Conservation (phyloP, 352 stramenopile species). For the Phytopythium vexans region DNA sequence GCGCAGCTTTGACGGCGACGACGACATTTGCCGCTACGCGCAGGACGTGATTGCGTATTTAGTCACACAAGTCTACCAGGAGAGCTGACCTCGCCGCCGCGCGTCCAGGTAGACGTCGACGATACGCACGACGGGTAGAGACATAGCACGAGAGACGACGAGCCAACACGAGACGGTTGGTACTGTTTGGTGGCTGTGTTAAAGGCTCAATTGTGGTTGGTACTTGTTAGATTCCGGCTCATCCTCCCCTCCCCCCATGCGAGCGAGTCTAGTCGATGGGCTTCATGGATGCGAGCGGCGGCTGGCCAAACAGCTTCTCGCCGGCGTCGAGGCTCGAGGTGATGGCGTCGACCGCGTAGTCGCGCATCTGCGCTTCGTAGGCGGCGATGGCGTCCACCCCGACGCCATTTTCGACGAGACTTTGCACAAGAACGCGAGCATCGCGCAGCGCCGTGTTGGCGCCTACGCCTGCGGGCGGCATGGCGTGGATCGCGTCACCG, state of each 20-base stretch:
- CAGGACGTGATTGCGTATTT: constrained; percentile 89
- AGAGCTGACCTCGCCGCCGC: constrained; percentile 33
- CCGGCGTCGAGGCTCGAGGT: constrained; percentile 33
- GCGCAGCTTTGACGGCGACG: constrained; percentile 73
- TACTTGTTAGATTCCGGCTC: no score
- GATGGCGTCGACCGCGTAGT: constrained; percentile 35
- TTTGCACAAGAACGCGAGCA: constrained; percentile 39
- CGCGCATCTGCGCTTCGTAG: constrained; percentile 55
- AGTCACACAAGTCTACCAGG: constrained; percentile 77
- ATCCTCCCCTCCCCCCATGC: no score
- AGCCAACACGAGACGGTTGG: no score
- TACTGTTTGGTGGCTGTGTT: no score
- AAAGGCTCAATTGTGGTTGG: no score
- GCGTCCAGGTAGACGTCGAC: no score
- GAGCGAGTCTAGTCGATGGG: neutral
- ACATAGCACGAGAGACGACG: no score
- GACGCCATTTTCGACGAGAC: constrained; percentile 40
- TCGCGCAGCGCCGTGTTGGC: constrained; percentile 54
- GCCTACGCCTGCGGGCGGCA: constrained; percentile 52
- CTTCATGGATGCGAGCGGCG: constrained; percentile 37
- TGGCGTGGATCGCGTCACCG: constrained; percentile 58
- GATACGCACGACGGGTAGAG: no score
- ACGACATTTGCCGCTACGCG: constrained; percentile 81
- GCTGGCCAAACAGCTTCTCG: constrained; percentile 45
- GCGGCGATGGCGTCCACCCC: constrained; percentile 34